Evolutionary conservation across 2,329 filamentous ascomycete genomes (phyloP).

Genomic region (Fusarium nygamai): DNA sequence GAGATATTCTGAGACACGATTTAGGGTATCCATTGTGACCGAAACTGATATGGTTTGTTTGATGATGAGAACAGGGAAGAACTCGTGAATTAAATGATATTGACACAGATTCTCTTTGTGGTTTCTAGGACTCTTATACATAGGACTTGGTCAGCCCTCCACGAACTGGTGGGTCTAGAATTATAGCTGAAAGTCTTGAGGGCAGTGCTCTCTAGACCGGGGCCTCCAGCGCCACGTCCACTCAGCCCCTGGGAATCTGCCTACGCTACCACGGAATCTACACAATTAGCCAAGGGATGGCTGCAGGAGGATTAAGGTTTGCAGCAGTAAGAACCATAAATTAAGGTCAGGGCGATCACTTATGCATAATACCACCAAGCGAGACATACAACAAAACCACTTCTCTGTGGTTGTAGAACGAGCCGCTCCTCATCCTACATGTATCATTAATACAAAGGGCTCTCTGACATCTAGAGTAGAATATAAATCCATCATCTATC

Average conservation of each 20-base stretch:
- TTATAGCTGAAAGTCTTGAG: not conserved
- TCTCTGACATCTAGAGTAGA: slow-evolving; percentile 18
- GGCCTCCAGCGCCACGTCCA: slow-evolving; percentile 32
- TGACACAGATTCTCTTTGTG: not conserved
- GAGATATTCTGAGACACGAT: slow-evolving; percentile 35
- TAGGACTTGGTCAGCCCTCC: slow-evolving; percentile 13
- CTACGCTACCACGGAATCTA: slow-evolving; percentile 11
- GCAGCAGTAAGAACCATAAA: not conserved
- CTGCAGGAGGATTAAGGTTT: slow-evolving; percentile 9
- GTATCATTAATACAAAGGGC: slow-evolving; percentile 34
- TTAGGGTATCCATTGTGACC: slow-evolving; percentile 22
- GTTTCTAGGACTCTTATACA: slow-evolving; percentile 23
- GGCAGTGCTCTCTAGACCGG: slow-evolving; percentile 34
- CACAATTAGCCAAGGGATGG: not conserved
- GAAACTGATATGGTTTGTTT: not conserved
- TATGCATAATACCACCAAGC: not conserved
- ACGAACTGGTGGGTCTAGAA: slow-evolving; percentile 18
- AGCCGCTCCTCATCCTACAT: slow-evolving; percentile 26
- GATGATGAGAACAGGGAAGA: not conserved
- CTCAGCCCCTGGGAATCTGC: slow-evolving; percentile 21
- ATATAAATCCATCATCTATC: slow-evolving; percentile 36
- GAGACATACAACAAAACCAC: not conserved
- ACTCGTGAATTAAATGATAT: not conserved
- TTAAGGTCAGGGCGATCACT: not conserved
- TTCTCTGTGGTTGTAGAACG: slow-evolving; percentile 25